These are phyloP conservation scores for Erigeron canadensis DNA, from an alignment of 129 eudicot genomes.

Conservation along the genomic window DNA sequence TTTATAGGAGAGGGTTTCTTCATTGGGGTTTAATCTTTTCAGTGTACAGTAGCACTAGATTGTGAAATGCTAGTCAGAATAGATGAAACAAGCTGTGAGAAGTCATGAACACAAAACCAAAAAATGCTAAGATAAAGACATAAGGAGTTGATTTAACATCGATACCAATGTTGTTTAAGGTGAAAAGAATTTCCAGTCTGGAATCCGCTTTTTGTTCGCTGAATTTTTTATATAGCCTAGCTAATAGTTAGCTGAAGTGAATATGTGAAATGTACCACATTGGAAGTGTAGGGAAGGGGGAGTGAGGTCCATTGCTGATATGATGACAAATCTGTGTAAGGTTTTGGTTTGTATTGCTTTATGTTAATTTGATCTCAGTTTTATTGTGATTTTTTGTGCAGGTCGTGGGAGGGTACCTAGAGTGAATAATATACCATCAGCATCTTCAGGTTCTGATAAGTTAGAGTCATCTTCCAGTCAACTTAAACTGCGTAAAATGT, in stretches of 20 bases:
- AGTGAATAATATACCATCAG: constrained; percentile 52
- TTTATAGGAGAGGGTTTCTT: too few species aligned
- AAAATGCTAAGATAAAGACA: not conserved
- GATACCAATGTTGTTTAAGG: not conserved
- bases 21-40: too few species aligned
- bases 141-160: not conserved
- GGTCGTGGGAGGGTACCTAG: constrained; percentile 48
- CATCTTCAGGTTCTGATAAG: constrained; percentile 43
- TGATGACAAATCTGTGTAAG: not conserved
- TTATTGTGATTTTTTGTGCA: constrained; percentile 25
- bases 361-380: constrained; percentile 16
- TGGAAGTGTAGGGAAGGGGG: constrained; percentile 14
- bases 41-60: not conserved
- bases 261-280: constrained; percentile 1
- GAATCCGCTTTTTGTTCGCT: not conserved
- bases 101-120: not conserved
- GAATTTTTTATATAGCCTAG: not conserved
- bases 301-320: not conserved
- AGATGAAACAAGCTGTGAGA: constrained; percentile 5
- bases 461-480: constrained; percentile 43
- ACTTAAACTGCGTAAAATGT: constrained; percentile 46
- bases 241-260: constrained; percentile 20
- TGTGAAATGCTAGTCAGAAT: not conserved
- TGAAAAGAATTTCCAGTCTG: not conserved
- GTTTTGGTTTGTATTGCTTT: constrained; percentile 18